These are phyloP conservation scores for Juglanconis sp. DNA, from an alignment of 2,329 filamentous ascomycete species.

Conservation along the genomic window DNA sequence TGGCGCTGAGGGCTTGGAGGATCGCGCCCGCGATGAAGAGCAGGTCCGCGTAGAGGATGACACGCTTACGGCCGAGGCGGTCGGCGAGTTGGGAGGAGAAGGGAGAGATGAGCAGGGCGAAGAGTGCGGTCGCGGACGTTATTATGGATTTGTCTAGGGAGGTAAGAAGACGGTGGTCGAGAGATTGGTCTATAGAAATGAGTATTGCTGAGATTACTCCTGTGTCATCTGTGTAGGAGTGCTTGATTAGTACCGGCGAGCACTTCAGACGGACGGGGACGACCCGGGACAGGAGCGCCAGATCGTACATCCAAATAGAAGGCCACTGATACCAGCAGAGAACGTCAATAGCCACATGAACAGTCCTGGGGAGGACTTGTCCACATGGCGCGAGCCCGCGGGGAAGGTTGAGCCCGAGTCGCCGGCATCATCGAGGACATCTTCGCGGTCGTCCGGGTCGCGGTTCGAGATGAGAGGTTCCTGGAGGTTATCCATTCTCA, in stretches of 20 bases:
- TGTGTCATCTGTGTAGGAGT: constrained; percentile 51
- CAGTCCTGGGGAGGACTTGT: constrained; percentile 34
- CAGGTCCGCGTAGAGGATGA: constrained; percentile 61
- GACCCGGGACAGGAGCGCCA: not conserved
- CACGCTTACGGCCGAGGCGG: constrained; percentile 55
- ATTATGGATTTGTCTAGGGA: constrained; percentile 68
- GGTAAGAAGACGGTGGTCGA: constrained; percentile 54
- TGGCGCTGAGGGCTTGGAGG: constrained; percentile 57
- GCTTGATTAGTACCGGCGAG: constrained; percentile 6
- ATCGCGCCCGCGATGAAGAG: constrained; percentile 68
- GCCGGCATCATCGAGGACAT: constrained; percentile 27
- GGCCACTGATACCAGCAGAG: constrained; percentile 63
- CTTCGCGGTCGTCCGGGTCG: constrained; percentile 21
- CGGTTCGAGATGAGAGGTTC: constrained; percentile 36
- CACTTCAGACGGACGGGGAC: not conserved
- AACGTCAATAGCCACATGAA: constrained; percentile 62
- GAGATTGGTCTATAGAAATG: constrained; percentile 59
- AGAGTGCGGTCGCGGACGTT: constrained; percentile 65
- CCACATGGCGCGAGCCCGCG: constrained; percentile 13
- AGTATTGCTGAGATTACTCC: constrained; percentile 68
- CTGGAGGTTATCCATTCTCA: constrained; percentile 21
- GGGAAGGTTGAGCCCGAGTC: constrained; percentile 8
- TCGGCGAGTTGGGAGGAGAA: constrained; percentile 64
- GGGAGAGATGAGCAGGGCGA: constrained; percentile 62
- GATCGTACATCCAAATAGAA: constrained; percentile 63